Conservation (phyloP, 495 filamentous ascomycete species). For the Penicillium daleae region DNA sequence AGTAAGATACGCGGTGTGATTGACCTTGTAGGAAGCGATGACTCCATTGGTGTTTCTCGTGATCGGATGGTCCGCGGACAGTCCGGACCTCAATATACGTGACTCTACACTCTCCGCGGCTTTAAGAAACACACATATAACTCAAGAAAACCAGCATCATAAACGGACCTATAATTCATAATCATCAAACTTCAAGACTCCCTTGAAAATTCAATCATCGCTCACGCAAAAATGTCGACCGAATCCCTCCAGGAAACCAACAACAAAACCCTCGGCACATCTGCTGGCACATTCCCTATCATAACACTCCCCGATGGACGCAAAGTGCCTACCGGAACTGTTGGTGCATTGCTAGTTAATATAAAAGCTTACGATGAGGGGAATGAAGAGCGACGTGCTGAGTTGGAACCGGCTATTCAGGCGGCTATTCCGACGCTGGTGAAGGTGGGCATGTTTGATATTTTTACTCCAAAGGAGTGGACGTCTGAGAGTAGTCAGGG, state of each 20-base stretch:
- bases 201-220: background rate
- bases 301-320: background rate
- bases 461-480: background rate
- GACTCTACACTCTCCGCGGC: background rate
- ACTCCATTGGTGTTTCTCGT: too few species aligned
- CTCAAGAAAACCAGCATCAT: background rate
- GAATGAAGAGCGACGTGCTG: background rate
- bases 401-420: background rate
- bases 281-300: background rate
- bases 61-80: background rate
- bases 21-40: background rate
- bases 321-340: background rate
- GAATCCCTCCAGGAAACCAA: slow-evolving; percentile 7
- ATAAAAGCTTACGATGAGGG: background rate
- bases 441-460: background rate
- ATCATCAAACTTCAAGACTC: background rate
- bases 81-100: background rate
- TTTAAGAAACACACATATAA: background rate
- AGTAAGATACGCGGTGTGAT: background rate
- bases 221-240: background rate
- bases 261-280: slow-evolving; percentile 11
- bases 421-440: background rate
- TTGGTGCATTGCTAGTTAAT: background rate
- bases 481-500: background rate
- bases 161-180: background rate